Base-by-base conservation (phyloP, 129 eudicot genomes). In the Helichrysum umbraculigerum region DNA sequence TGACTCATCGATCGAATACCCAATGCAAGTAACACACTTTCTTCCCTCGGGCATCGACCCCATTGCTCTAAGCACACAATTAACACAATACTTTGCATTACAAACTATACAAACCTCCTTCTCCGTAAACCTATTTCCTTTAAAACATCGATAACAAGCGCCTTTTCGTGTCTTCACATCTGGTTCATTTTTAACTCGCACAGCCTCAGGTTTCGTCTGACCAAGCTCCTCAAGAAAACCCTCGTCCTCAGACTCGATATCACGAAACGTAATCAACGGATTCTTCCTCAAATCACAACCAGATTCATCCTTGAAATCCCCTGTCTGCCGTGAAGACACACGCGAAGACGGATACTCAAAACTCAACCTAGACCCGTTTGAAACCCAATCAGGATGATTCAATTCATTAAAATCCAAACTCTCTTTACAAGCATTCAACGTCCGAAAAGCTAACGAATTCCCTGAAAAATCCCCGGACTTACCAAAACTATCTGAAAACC, bases 1-100 rank as follows among this genome's bases (percentile, higher is more conserved):
- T 8, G 89, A 86, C 77, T 95, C 99, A 70, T 91, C 97, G 67
- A 95, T 95, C 0, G 94, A 86, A 47, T 63, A 91, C 10, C 97
- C 96, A 29, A 95, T 91, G 85, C 99, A 91, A 29, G 89, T 76
- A 76, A 95, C 94, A 69, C 99, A 95, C 82, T 95, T 95, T 70
- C 99, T 89, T 72, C 99, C 99, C 79, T 95, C 97, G 4, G 99
- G 99, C 99, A 95, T 95, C 37, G 99, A 95, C 57, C 99, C 99
- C 99, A 95, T 95, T 47, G 99, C 97, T 81, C 96, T 92, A 57
- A 95, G 96, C 74, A 95, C 97, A 79, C 99, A 95, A 61, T 85
- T 95, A 35, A 77, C 78, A 76, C 99, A 95, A 81, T 89, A 95
- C 72, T 95, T 91, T 3, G 99, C 91, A 89, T 88, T 92, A 87